A percentile compares a stretch with the other conserved stretches of the same genome.
Evolutionary conservation across 2,329 filamentous ascomycete genomes (phyloP).

Genomic region (Aplosporella prunicola): DNA sequence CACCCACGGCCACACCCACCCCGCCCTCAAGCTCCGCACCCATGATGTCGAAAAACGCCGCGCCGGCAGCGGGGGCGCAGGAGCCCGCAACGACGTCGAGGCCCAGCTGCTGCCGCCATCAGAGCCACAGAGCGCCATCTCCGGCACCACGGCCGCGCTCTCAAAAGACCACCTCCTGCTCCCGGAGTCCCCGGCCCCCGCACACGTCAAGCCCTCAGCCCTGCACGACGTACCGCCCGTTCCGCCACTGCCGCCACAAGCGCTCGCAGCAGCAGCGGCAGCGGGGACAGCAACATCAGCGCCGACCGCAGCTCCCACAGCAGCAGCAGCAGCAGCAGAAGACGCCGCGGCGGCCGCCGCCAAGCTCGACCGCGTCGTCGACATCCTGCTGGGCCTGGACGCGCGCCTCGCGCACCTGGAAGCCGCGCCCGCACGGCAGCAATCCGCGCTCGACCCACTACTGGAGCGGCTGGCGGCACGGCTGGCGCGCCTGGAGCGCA

Average conservation of each 20-base stretch:
- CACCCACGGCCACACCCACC: neutral
- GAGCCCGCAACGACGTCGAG: conserved; percentile 7
- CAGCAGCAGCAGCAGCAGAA: no score
- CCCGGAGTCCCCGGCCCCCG: conserved; percentile 8
- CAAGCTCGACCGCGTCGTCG: conserved; percentile 11
- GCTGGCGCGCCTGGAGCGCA: conserved; percentile 3
- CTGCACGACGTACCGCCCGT: conserved; percentile 4
- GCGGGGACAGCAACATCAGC: neutral
- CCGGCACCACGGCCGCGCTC: conserved; percentile 8
- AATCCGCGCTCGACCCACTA: conserved; percentile 4
- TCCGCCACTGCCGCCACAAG: conserved; percentile 1
- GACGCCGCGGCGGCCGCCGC: neutral
- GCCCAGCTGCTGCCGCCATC: conserved; percentile 3
- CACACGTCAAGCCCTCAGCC: conserved; percentile 3
- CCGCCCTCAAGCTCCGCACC: conserved; percentile 9
- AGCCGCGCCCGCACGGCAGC: conserved; percentile 2
- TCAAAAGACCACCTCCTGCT: conserved; percentile 10
- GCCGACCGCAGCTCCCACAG: no score
- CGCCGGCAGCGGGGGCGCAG: no score
- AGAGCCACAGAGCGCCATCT: conserved; percentile 9
- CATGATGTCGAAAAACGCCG: no score
- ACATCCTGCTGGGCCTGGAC: conserved; percentile 9
- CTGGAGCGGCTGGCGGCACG: conserved; percentile 7
- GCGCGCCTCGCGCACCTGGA: conserved; percentile 7
- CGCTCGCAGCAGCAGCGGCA: no score